Conservation (phyloP, 768 basidiomycete genomes). For the Xerocomus spinulosus region DNA sequence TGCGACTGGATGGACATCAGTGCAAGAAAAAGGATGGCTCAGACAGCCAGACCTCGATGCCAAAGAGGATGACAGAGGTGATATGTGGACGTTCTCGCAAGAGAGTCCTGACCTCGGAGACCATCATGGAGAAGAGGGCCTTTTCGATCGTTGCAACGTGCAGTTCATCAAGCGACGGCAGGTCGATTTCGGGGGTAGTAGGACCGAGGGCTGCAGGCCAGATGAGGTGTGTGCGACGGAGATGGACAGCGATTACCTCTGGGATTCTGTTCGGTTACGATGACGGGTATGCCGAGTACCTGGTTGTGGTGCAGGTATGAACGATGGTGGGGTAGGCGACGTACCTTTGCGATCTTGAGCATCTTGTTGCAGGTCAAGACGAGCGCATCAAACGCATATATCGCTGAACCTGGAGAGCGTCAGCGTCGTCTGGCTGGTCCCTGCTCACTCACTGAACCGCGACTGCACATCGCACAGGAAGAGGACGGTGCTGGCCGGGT, state of each 20-base stretch:
- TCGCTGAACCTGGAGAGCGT: slow-evolving; percentile 39
- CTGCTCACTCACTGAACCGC: slow-evolving; percentile 54
- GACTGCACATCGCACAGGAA: slow-evolving; percentile 84
- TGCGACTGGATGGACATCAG: slow-evolving; percentile 56
- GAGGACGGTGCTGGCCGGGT: slow-evolving; percentile 48
- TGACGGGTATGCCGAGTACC: slow-evolving; percentile 63
- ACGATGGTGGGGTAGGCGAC: background rate
- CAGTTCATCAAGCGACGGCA: slow-evolving; percentile 49
- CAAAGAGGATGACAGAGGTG: slow-evolving; percentile 69
- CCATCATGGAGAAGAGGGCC: slow-evolving; percentile 82
- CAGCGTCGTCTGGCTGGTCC: background rate
- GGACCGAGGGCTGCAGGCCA: slow-evolving; percentile 55
- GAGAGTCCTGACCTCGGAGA: slow-evolving; percentile 54
- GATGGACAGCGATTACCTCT: slow-evolving; percentile 44
- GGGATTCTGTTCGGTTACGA: slow-evolving; percentile 84
- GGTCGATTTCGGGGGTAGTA: slow-evolving; percentile 59
- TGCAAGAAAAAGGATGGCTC: background rate
- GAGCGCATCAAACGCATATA: slow-evolving; percentile 69
- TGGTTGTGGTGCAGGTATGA: slow-evolving; percentile 20
- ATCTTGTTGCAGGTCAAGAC: slow-evolving; percentile 70
- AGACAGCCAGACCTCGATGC: slow-evolving; percentile 68
- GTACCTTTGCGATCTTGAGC: slow-evolving; percentile 68
- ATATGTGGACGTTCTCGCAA: slow-evolving; percentile 46
- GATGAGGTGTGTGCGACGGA: slow-evolving; percentile 4
- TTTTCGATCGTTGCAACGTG: slow-evolving; percentile 67